Evolutionary conservation across 1,284 basidiomycete genomes (phyloP).

Genomic region (Leccinum cinnamomeum): DNA sequence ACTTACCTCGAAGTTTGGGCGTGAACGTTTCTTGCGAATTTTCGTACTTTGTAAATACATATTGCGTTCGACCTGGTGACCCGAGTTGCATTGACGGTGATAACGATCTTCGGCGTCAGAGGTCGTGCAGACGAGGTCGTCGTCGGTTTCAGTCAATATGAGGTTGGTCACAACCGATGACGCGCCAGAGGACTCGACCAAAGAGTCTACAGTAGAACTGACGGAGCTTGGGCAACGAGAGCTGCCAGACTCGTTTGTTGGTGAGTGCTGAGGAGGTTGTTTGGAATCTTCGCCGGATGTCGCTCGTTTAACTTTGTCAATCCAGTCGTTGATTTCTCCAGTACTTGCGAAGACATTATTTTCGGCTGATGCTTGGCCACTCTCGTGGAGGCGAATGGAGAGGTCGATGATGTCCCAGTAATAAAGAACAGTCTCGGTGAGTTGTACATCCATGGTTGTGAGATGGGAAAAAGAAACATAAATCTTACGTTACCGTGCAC

Average conservation of each 20-base stretch:
- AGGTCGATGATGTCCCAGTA: neutral
- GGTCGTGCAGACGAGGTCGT: neutral
- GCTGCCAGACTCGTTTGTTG: neutral
- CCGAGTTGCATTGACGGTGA: neutral
- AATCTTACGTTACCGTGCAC: neutral
- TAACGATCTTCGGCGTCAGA: neutral
- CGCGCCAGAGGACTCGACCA: neutral
- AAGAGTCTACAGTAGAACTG: neutral
- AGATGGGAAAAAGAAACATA: neutral
- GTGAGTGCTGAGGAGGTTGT: neutral
- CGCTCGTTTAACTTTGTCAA: neutral
- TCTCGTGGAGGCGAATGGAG: neutral
- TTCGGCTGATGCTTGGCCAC: neutral
- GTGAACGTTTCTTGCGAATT: neutral
- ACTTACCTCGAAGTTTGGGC: neutral
- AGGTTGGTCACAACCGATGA: neutral
- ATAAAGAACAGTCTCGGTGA: neutral
- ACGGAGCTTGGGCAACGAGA: neutral
- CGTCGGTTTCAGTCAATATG: neutral
- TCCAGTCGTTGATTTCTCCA: neutral
- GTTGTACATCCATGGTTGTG: neutral
- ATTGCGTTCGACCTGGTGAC: neutral
- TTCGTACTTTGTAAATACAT: neutral
- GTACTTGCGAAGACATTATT: neutral
- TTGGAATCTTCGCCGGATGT: neutral